Base-by-base conservation (phyloP, 805 yeast species). In the Yamadazyma laniorum region DNA sequence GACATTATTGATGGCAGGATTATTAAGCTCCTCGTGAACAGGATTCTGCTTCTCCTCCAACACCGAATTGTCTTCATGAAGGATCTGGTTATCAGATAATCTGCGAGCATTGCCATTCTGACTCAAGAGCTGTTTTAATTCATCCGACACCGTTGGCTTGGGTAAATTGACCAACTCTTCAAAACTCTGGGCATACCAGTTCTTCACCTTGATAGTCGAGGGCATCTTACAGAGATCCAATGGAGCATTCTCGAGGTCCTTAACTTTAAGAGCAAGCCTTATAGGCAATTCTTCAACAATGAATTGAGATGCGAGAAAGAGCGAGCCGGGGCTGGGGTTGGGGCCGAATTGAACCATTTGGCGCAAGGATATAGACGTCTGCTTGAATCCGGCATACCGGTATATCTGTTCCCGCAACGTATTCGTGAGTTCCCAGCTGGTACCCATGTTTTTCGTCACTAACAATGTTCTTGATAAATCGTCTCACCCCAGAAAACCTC, bases 341-440 rank as follows among this genome's bases (percentile, higher is more conserved):
- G 82, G 80, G 3, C 96, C 96, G 64, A 88, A 85, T 55, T 85
- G 93, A 14, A 88, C 96, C 95, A 88, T 87, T 58, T 87, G 95
- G 41, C 88, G 72, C 43, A 88, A 65, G 3, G 89, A 81, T 3
- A 88, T 87, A 1, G 95, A 89, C 2, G 95, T 85, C 31, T 90
- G 93, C 9, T 88, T 84, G 45, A 81, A 72, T 36, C 73, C 68
- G 3, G 95, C 89, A 66, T 80, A 83, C 45, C 70, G 74, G 52
- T 72, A 69, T 41, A 84, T 79, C 52, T 73, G 65, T 23, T 77
- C 75, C 43, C 77, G 66, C 40, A 85, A 67, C 23, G 66, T 50
- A 18, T 61, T 55, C 6, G 80, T 72, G 26, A 76, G 55, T 48
- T 70, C 67, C 82, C 82, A 77, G 14, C 62, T 64, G 3, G 71